A percentile compares a stretch with the other conserved stretches of the same genome.
Evolutionary conservation across 2,329 filamentous ascomycete genomes (phyloP).

Genomic region (Xylariaceae sp.): DNA sequence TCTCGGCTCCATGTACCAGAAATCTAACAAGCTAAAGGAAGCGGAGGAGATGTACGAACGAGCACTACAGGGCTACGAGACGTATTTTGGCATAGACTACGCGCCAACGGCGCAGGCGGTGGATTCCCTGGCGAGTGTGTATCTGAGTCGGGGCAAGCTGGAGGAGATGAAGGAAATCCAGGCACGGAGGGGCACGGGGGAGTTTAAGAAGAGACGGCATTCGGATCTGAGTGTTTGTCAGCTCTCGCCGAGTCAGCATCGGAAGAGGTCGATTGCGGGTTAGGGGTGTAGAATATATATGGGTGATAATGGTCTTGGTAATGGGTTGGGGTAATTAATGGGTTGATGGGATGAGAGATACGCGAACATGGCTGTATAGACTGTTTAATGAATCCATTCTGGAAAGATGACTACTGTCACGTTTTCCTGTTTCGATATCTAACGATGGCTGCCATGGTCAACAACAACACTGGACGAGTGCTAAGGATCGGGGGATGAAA

Average conservation of each 20-base stretch:
- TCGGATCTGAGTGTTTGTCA: neutral
- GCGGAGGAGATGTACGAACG: constrained; percentile 30
- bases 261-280: neutral
- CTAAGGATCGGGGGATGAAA: no score
- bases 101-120: neutral
- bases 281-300: neutral
- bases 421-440: no score
- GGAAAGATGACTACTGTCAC: no score
- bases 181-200: neutral
- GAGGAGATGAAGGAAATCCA: constrained; percentile 29
- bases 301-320: neutral
- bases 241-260: neutral
- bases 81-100: neutral
- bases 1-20: neutral
- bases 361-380: no score
- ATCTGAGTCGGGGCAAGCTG: constrained; percentile 16
- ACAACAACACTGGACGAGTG: no score
- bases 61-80: constrained; percentile 25
- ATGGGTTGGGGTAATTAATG: neutral
- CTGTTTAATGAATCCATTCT: no score
- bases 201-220: neutral
- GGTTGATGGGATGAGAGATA: neutral
- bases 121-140: neutral
- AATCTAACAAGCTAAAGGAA: neutral
- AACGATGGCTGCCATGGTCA: no score